Evolutionary conservation across 225 moss, liverwort and hornwort genomes (phyloP), one percentile per base, ranked within the genome.

Genomic region (Thuidium tamariscinum): DNA sequence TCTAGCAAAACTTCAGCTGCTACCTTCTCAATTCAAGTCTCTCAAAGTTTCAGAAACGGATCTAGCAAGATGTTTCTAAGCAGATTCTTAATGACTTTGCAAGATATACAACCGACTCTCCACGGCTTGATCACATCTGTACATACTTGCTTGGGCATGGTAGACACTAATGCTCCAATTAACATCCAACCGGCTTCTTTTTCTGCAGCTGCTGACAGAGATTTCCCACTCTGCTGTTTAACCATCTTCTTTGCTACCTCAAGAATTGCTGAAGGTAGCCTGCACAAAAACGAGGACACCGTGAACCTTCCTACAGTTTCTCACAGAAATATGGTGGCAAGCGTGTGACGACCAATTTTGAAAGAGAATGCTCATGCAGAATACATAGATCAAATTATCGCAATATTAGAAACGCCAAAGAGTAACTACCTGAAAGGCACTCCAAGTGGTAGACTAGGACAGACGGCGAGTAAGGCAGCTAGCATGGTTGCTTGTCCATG

Each of bases 161-260:
- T 95, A 62, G 97, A 96, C 48, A 99, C 92, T 82, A 96, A 91
- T 69, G 99, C 93, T 85, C 96, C 97, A 80, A 97, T 92, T 37
- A 99, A 86, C 96, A 96, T 99, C 99, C 99, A 99, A 44, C 99
- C 99, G 32, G 95, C 99, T 89, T 99, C 97, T 81, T 96, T 99
- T 90, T 96, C 95, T 65, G 93, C 94, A 84, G 93, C 93, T 69
- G 93, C 82, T 29, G 96, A 92, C 17, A 91, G 34, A 75, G 93
- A 92, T 80, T 95, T 97, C 87, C 95, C 93, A 83, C 91, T 93
- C 67, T 76, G 89, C 89, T 96, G 93, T 69, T 91, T 88, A 29
- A 97, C 95, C 96, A 99, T 99, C 84, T 90, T 92, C 88, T 95
- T 97, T 19, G 96, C 99, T 83, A 97, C 95, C 74, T 97, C 96